These are phyloP conservation scores for Penicillium fuscoglaucum DNA, from an alignment of 2,329 filamentous ascomycete species.

Conservation along the genomic window DNA sequence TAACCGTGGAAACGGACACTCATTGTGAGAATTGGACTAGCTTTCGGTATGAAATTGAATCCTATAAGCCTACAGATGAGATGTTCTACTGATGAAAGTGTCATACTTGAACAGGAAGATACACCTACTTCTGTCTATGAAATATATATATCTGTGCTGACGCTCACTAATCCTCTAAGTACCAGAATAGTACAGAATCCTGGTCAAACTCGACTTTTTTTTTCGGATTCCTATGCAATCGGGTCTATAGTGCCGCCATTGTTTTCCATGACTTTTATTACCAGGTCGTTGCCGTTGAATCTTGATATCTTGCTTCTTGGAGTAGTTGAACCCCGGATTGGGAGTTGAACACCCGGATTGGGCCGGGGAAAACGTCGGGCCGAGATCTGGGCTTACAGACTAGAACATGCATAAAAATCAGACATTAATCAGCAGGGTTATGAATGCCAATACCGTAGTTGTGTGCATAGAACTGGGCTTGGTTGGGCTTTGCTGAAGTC, in stretches of 20 bases:
- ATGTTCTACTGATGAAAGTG: not conserved
- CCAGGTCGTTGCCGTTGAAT: not conserved
- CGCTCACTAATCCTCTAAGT: not conserved
- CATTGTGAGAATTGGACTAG: conserved; percentile 2
- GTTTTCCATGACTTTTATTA: conserved; percentile 3
- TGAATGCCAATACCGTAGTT: too few species aligned
- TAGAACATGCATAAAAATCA: not conserved
- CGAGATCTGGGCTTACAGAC: not conserved
- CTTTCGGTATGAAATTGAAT: not conserved
- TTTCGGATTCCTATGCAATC: not conserved
- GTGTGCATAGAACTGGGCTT: too few species aligned
- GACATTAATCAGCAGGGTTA: too few species aligned
- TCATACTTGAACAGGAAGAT: not conserved
- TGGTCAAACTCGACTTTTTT: not conserved
- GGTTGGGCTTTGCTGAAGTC: too few species aligned
- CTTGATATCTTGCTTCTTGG: conserved; percentile 3
- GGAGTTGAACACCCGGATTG: not conserved
- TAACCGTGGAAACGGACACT: too few species aligned
- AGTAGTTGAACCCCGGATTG: not conserved
- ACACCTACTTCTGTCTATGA: not conserved
- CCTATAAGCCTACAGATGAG: not conserved
- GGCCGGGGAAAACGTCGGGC: not conserved
- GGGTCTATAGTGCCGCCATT: not conserved
- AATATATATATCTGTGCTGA: not conserved
- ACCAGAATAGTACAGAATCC: not conserved